Conservation (phyloP, 176 grass and related monocot genomes). For the Calamus simplicifolius region DNA sequence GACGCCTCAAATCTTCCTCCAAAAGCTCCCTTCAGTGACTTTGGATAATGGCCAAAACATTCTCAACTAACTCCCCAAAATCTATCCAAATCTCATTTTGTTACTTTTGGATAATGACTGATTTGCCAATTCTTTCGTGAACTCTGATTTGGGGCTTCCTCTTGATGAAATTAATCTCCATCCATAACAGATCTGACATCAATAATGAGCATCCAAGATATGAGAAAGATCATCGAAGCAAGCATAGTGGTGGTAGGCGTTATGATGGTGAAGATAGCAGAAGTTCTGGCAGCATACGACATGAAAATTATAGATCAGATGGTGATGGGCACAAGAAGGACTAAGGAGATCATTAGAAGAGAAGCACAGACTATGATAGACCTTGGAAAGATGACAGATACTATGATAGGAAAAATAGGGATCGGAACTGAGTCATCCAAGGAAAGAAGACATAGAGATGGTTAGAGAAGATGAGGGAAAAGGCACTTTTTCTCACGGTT, state of each 20-base stretch:
- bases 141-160: too few relatives aligned
- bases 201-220: slow-evolving; percentile 29
- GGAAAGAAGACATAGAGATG: slow-evolving; percentile 31
- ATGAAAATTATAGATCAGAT: slow-evolving; percentile 24
- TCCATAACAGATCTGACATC: too few relatives aligned
- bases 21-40: too few relatives aligned
- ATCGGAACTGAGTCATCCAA: slow-evolving; percentile 28
- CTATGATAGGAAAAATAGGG: slow-evolving; percentile 30
- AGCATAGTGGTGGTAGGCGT: slow-evolving; percentile 33
- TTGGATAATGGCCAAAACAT: too few relatives aligned
- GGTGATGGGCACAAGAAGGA: not conserved
- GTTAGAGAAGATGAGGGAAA: slow-evolving; percentile 21
- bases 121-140: too few relatives aligned
- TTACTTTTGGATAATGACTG: too few relatives aligned
- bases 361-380: slow-evolving; percentile 14
- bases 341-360: slow-evolving; percentile 13
- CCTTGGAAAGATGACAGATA: slow-evolving; percentile 22
- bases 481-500: too few relatives aligned
- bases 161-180: too few relatives aligned
- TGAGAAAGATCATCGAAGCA: slow-evolving; percentile 30
- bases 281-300: slow-evolving; percentile 15
- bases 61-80: too few relatives aligned
- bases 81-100: too few relatives aligned
- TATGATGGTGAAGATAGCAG: slow-evolving; percentile 23
- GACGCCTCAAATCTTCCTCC: too few relatives aligned